phyloP scores from a whole-genome alignment of 345 rosid genomes.

The Excoecaria agallocha region DNA sequence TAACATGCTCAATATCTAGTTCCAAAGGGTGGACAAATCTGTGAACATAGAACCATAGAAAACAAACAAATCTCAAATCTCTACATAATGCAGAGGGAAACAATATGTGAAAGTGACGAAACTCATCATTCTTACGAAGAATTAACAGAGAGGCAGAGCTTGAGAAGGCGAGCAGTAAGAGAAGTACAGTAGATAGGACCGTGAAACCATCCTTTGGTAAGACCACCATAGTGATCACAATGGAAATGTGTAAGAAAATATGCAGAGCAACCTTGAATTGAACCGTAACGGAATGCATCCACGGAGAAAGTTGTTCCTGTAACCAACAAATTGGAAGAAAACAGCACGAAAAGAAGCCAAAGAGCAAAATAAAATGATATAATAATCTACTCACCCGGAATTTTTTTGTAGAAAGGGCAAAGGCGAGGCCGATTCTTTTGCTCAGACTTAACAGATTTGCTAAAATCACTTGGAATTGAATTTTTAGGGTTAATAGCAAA shows the following conservation, averaged over 20 bases:
- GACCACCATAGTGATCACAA: conserved; percentile 73
- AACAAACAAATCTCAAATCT: background rate
- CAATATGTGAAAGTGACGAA: background rate
- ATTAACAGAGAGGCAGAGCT: conserved; percentile 50
- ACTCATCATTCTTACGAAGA: conserved; percentile 40
- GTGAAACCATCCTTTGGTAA: conserved; percentile 64
- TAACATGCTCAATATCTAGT: conserved; percentile 43
- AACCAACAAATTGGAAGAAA: background rate
- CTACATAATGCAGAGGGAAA: background rate
- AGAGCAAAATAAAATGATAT: background rate
- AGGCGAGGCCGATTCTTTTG: conserved; percentile 29
- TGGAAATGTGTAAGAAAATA: conserved; percentile 84
- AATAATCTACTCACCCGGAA: conserved; percentile 45
- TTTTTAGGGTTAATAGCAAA: background rate
- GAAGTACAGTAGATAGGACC: conserved; percentile 68
- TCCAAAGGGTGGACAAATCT: conserved; percentile 62
- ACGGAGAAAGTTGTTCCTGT: conserved; percentile 66
- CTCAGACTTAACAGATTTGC: conserved; percentile 2
- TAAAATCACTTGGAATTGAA: background rate
- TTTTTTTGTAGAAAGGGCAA: conserved; percentile 79
- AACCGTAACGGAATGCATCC: conserved; percentile 77
- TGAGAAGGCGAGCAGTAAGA: conserved; percentile 65
- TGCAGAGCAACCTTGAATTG: conserved; percentile 58
- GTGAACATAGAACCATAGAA: background rate
- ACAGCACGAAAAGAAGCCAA: background rate